These are phyloP conservation scores for Diaporthe amygdali DNA, from an alignment of 2,329 filamentous ascomycete genomes.

Conservation along the genomic window DNA sequence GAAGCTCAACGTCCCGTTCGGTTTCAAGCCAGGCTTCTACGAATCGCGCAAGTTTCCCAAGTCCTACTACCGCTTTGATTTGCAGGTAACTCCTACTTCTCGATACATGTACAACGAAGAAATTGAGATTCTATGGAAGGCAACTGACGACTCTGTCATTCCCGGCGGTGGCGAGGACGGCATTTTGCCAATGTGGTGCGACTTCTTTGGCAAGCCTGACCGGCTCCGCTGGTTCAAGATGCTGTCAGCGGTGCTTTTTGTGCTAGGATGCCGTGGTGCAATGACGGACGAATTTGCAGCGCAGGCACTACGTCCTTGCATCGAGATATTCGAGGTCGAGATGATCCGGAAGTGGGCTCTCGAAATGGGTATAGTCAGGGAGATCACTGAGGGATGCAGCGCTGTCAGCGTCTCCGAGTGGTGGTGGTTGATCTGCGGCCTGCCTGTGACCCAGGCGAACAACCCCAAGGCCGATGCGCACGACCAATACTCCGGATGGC, in stretches of 20 bases:
- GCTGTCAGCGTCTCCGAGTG: conserved; percentile 55
- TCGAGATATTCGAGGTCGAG: conserved; percentile 68
- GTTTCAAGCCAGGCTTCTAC: conserved; percentile 74
- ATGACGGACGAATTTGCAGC: conserved; percentile 58
- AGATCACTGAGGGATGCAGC: conserved; percentile 40
- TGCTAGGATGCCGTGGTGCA: conserved; percentile 66
- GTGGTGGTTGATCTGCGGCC: conserved; percentile 70
- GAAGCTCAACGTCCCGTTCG: conserved; percentile 69
- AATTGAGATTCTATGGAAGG: conserved; percentile 26
- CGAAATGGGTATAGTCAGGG: conserved; percentile 54
- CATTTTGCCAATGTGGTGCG: conserved; percentile 74
- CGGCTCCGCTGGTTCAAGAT: conserved; percentile 68
- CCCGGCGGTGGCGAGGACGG: conserved; percentile 47
- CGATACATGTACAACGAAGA: conserved; percentile 54
- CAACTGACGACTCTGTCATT: conserved; percentile 40
- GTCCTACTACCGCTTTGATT: conserved; percentile 66
- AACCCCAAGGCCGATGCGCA: background rate
- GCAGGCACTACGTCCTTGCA: conserved; percentile 58
- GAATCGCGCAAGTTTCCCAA: conserved; percentile 73
- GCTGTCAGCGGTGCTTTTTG: conserved; percentile 65
- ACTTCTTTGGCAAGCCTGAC: conserved; percentile 68
- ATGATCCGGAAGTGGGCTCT: conserved; percentile 65
- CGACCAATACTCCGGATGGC: conserved; percentile 21
- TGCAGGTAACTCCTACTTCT: conserved; percentile 63
- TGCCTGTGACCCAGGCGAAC: conserved; percentile 25